Base-by-base conservation (phyloP, 176 grass and related monocot species). In the Urochloa ruziziensis region DNA sequence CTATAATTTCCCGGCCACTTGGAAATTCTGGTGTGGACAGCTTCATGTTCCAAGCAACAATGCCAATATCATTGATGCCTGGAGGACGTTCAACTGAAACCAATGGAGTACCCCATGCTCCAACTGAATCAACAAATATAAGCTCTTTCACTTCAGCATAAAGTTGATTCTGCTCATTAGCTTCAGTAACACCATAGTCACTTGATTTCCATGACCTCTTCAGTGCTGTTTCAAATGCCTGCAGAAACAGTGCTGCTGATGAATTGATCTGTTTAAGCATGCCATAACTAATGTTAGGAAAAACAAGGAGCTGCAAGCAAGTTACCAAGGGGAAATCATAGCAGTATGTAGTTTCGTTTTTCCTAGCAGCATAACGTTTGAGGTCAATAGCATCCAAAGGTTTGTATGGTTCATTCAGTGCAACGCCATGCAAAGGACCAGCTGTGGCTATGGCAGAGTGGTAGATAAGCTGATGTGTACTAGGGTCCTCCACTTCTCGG, bases 201-300 rank as follows among this genome's bases (percentile, higher is more conserved):
- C 62, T 83, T 68, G 87, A 92, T 82, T 85, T 91, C 96, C 96
- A 99, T 77, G 82, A 85, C 80, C 75, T 85, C 80, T 92, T 90
- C 62, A 99, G 75, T 25, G 91, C 89, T 70, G 96, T 94, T 91
- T 99, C 96, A 74, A 99, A 99, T 91, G 92, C 96, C 96, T 99
- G 87, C 28, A 27, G 58, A 77, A 67, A 87, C 35, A 89, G 24
- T 76, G 77, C 73, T 80, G 52, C 5, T 60, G 62, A 32, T 66
- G 28, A 86, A 61, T 75, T 75, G 39, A 59, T 73, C 35, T 74
- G 12, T 39, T 92, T 72, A 89, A 86, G 30, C 32, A 48, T 79
- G 72, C 10, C 46, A 53, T 36, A 83, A 74, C 37, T 21, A 79
- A 67, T 60, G 24, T 25, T 73, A 68, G 19, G 33, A 43, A 23